Evolutionary conservation across 331 rosid genomes (phyloP), one percentile per base, ranked within the genome.

Genomic region (Pyracantha coccinea): DNA sequence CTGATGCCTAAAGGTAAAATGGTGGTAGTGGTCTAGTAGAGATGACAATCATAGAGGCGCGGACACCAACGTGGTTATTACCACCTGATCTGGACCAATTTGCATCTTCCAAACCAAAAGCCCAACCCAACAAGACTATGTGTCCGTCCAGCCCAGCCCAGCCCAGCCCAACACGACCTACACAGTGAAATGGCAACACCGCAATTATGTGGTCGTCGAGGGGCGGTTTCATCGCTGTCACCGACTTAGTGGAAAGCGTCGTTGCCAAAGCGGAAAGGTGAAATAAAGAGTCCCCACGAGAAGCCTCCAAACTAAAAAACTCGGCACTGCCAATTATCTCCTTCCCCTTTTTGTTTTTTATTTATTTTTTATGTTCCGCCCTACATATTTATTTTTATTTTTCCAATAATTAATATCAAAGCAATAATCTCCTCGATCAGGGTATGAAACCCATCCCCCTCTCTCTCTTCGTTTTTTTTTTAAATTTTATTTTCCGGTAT

Each of bases 161-260:
- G 44, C 57, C 68, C 16, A 65, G 25, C 10, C 50, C 9, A 17
- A 66, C 19, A 20, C 29, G 24, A 19, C 15, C 0, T 0, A 10
- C 6, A 52, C 57, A n/a, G 1, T n/a, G 28, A 13, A 72, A 52
- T 75, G 77, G 77, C 70, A 71, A 78, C 28, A 24, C 32, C 3
- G 69, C 65, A 33, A 74, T 55, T 71, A 55, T 24, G 33, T 4
- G 6, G 7, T 14, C 17, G 5, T 9, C 2, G 27, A 71, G 66
- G 86, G 90, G 82, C 29, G 33, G n/a, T 74, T 55, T 47, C 66
- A 9, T 60, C 25, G 17, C 28, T 20, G 60, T 15, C 87, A 82
- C 89, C 85, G 82, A 82, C 89, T 76, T 17, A 29, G 82, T 27
- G 78, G 71, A 77, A 52, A 70, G 76, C 81, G 71, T 44, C 45